Evolutionary conservation across 345 rosid species (phyloP), one percentile per base, ranked within the genome.

Genomic region (Eucalyptus pumila): DNA sequence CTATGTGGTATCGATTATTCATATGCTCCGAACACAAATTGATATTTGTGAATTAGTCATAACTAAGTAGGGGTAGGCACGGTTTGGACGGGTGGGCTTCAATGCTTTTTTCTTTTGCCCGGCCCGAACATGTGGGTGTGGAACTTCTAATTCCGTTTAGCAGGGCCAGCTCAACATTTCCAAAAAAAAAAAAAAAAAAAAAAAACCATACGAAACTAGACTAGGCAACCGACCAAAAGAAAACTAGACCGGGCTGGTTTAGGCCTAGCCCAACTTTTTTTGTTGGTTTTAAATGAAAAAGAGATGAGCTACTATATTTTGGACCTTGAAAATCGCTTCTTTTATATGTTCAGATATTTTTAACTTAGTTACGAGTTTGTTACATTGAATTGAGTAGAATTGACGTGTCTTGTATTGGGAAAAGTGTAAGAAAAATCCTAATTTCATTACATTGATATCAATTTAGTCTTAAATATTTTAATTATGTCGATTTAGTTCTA

Each of bases 361-460:
- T 16, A 9, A 34, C 80, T 34, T 17, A 17, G 2, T 34, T 34
- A 34, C 19, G 4, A 34, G 40, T 69, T 69, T 69, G 2, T 21
- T 34, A 72, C 40, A 69, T 21, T 17, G 4, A 17, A 2, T 17
- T 19, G 44, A 10, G 23, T 19, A 3, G 0, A 34, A 72, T 1
- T 34, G 19, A 11, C 1, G 26, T 0, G 24, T 52, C 24, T 17
- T 52, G 0, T 0, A 52, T 52, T 8, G 10, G 10, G 1, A 52
- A 52, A 52, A 52, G 24, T 52, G 0, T 52, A 0, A 52, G 2
- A 52, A 52, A 52, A 52, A 7, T 52, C 24, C 0, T 19, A 19
- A 52, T 0, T 52, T 0, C 1, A 52, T 52, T 52, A 0, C 23
- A 52, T 52, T 52, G 1, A 0, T 52, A 0, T 0, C 5, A 8